Evolutionary conservation across 1,284 basidiomycete genomes (phyloP).

Genomic region (Mycocalia duriaeana): DNA sequence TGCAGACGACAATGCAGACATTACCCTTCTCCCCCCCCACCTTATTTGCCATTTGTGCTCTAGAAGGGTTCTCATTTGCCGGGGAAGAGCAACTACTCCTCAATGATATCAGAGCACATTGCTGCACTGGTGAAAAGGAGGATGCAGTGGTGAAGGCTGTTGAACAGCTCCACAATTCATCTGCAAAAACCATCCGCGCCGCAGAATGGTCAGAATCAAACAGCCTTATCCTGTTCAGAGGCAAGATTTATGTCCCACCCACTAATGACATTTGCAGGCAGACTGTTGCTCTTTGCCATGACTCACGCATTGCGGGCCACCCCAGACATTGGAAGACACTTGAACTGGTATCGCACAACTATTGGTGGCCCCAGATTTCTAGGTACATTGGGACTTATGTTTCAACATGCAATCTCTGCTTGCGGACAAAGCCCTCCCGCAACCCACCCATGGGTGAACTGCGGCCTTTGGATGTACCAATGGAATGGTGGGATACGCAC

Average conservation of each 20-base stretch:
- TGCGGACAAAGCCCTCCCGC: constrained; percentile 25
- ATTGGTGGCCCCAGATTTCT: constrained; percentile 39
- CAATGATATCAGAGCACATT: constrained; percentile 5
- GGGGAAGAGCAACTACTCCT: constrained; percentile 13
- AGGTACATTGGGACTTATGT: constrained; percentile 29
- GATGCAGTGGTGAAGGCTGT: constrained; percentile 8
- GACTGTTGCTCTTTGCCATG: constrained; percentile 24
- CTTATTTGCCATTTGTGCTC: background rate
- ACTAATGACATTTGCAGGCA: constrained; percentile 13
- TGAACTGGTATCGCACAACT: constrained; percentile 29
- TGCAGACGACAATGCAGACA: constrained; percentile 23
- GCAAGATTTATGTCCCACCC: constrained; percentile 17
- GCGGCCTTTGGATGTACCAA: constrained; percentile 20
- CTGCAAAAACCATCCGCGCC: background rate
- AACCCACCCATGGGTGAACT: constrained; percentile 19
- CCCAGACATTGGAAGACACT: constrained; percentile 34
- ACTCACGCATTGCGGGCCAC: constrained; percentile 31
- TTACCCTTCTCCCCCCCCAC: constrained; percentile 17
- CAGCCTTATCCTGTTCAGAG: constrained; percentile 7
- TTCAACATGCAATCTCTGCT: constrained; percentile 32
- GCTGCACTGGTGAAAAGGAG: constrained; percentile 5
- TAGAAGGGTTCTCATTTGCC: background rate
- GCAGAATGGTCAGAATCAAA: constrained; percentile 6
- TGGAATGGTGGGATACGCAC: constrained; percentile 24
- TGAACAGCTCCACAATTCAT: constrained; percentile 6